Evolutionary conservation across 495 filamentous ascomycete species (phyloP).

Genomic region (Lichenothelia convexa): DNA sequence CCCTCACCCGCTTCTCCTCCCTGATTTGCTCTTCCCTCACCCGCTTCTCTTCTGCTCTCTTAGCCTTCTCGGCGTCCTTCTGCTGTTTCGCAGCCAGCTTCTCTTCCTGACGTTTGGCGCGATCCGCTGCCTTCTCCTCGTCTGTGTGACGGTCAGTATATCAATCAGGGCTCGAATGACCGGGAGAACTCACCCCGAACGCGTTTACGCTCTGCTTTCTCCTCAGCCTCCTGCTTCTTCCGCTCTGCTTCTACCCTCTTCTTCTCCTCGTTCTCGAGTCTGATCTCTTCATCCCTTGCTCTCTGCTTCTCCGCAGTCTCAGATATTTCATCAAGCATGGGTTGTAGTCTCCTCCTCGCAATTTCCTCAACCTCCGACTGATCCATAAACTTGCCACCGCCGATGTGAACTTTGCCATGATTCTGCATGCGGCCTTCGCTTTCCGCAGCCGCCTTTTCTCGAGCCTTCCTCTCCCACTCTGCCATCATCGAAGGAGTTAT

Average conservation of each 20-base stretch:
- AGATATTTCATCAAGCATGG: slow-evolving; percentile 77
- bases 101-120: slow-evolving; percentile 5
- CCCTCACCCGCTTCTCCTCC: slow-evolving; percentile 5
- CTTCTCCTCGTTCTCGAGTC: slow-evolving; percentile 34
- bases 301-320: slow-evolving; percentile 51
- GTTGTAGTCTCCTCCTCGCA: slow-evolving; percentile 63
- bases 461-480: slow-evolving; percentile 64
- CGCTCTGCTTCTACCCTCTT: slow-evolving; percentile 26
- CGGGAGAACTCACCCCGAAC: slow-evolving; percentile 26
- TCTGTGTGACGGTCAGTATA: background rate
- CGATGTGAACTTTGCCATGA: slow-evolving; percentile 56
- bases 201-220: slow-evolving; percentile 31
- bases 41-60: slow-evolving; percentile 5
- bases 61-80: slow-evolving; percentile 10
- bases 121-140: background rate
- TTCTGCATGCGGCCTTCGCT: slow-evolving; percentile 36
- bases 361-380: slow-evolving; percentile 64
- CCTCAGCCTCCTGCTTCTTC: slow-evolving; percentile 37
- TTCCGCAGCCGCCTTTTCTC: slow-evolving; percentile 44
- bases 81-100: slow-evolving; percentile 3
- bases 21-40: slow-evolving; percentile 9
- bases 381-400: slow-evolving; percentile 63
- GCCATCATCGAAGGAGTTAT: slow-evolving; percentile 46
- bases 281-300: slow-evolving; percentile 37
- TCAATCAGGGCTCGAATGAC: background rate